Evolutionary conservation across 208 protist genomes (phyloP).

Genomic region (Wallacemonas sp.): DNA sequence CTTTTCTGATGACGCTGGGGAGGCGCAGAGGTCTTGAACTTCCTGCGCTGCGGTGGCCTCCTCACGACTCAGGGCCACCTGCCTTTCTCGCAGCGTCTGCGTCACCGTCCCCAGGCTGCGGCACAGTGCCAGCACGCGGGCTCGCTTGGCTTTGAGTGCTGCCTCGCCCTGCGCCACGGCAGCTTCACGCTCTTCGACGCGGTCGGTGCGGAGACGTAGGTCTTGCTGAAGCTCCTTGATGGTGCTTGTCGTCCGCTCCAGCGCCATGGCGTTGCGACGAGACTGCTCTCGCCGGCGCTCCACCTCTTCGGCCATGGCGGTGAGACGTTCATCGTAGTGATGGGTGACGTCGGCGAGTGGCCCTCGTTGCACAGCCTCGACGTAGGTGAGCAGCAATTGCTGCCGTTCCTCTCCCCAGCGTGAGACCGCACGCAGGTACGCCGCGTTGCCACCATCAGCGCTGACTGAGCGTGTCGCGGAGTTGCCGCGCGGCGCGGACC

Average conservation of each 20-base stretch:
- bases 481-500: constrained; percentile 7
- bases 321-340: background rate
- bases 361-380: constrained; percentile 2
- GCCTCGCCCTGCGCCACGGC: constrained; percentile 13
- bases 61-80: constrained; percentile 12
- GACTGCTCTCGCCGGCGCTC: constrained; percentile 23
- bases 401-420: constrained; percentile 1
- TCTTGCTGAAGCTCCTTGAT: constrained; percentile 51
- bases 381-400: constrained; percentile 19
- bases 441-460: background rate
- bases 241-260: constrained; percentile 55
- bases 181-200: constrained; percentile 13
- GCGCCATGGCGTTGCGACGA: constrained; percentile 31
- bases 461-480: background rate
- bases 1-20: background rate
- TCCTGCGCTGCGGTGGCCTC: constrained; percentile 7
- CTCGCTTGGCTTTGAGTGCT: constrained; percentile 4
- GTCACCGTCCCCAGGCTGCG: constrained; percentile 30
- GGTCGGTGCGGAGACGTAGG: constrained; percentile 20
- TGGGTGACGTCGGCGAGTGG: constrained; percentile 8
- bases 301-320: constrained; percentile 10
- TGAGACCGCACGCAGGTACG: background rate
- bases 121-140: constrained; percentile 22
- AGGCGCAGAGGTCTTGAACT: background rate
- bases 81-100: constrained; percentile 22